phyloP scores from a whole-genome alignment of 768 basidiomycete genomes.

The Hypsizygus marmoreus region DNA sequence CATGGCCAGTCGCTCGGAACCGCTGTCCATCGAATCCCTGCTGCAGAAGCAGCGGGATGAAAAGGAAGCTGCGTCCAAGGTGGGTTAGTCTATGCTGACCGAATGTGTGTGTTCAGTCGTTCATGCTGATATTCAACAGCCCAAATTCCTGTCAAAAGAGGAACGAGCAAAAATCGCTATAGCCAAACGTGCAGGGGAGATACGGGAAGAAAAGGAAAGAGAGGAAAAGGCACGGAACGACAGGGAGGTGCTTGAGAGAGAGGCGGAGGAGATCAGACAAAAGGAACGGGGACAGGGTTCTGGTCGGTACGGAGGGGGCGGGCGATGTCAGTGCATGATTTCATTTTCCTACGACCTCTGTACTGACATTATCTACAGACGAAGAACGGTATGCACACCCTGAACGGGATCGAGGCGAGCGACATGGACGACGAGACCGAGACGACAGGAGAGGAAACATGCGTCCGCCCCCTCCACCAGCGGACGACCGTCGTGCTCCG shows the following conservation, averaged over 20 bases:
- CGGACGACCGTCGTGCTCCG: slow-evolving; percentile 33
- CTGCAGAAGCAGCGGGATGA: slow-evolving; percentile 86
- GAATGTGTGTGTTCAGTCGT: neutral
- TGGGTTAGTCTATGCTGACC: slow-evolving; percentile 25
- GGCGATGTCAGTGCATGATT: slow-evolving; percentile 37
- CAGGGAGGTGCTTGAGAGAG: slow-evolving; percentile 71
- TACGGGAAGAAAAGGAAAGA: slow-evolving; percentile 67
- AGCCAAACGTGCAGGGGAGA: slow-evolving; percentile 82
- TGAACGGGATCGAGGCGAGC: slow-evolving; percentile 48
- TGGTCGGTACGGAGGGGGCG: slow-evolving; percentile 24
- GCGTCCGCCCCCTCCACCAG: slow-evolving; percentile 37
- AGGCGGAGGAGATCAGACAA: slow-evolving; percentile 68
- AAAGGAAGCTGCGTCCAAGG: slow-evolving; percentile 90
- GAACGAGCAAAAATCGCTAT: slow-evolving; percentile 90
- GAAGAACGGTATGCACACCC: slow-evolving; percentile 56
- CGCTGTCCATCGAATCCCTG: slow-evolving; percentile 86
- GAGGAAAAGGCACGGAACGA: slow-evolving; percentile 63
- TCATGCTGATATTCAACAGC: slow-evolving; percentile 47
- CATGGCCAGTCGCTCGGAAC: slow-evolving; percentile 52
- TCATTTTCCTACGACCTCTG: slow-evolving; percentile 12
- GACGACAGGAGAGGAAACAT: slow-evolving; percentile 41
- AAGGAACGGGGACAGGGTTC: slow-evolving; percentile 46
- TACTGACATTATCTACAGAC: slow-evolving; percentile 34
- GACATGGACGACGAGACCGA: slow-evolving; percentile 44
- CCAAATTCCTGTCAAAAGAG: slow-evolving; percentile 92